Evolutionary conservation across 2,329 filamentous ascomycete species (phyloP).

Genomic region (Botrytis squamosa): DNA sequence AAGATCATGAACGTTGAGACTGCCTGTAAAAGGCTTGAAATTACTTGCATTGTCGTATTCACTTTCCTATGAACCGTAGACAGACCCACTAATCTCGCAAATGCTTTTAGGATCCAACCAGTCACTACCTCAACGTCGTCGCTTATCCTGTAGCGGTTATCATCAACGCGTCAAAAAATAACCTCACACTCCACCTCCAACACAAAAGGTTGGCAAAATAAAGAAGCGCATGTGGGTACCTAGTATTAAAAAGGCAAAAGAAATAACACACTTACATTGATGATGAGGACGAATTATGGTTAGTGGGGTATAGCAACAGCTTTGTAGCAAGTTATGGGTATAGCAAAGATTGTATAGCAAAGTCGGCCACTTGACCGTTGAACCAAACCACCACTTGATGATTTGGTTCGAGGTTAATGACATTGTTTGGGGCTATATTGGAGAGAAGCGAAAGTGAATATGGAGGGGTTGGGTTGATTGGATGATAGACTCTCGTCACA

Average conservation of each 20-base stretch:
- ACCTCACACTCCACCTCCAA: neutral
- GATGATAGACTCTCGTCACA: neutral
- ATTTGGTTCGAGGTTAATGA: neutral
- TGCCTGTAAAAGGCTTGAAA: neutral
- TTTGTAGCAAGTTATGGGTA: neutral
- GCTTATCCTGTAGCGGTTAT: neutral
- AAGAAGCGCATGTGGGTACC: neutral
- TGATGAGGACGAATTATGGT: neutral
- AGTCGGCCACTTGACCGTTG: neutral
- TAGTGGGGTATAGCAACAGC: neutral
- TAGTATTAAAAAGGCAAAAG: neutral
- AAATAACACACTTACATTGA: constrained; percentile 8
- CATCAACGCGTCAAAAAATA: neutral
- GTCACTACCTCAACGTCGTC: neutral
- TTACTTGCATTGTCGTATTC: neutral
- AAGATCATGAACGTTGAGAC: neutral
- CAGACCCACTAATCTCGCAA: neutral
- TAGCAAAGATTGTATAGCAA: neutral
- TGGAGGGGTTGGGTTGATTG: neutral
- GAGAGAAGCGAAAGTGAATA: neutral
- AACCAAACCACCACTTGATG: neutral
- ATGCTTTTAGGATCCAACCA: neutral
- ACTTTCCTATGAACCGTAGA: neutral
- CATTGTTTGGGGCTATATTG: neutral
- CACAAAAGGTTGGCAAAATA: neutral